Evolutionary conservation across 257 asterid species (phyloP), one percentile per base, ranked within the genome.

Genomic region (Pogostemon cablin): DNA sequence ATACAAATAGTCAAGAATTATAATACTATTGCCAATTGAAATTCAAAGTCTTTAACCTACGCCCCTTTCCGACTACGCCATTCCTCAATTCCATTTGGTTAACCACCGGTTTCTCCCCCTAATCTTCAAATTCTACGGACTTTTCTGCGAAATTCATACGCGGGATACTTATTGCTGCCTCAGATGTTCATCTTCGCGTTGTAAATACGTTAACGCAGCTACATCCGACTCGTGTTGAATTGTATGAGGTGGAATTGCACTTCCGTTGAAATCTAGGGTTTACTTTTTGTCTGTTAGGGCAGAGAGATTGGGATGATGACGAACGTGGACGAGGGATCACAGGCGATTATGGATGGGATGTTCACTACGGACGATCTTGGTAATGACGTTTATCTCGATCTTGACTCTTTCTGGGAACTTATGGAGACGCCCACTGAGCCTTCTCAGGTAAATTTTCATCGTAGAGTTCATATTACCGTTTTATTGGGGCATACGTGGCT

Each of bases 341-440:
- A 53, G 73, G 56, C 6, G 79, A 25, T 74, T 58, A 65, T 71
- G 79, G 82, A 74, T 32, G 85, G 53, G 20, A 17, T 69, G 35
- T 64, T 54, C 65, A 44, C 55, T 25, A 65, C 72, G 47, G 82
- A 67, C 39, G 82, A 72, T 61, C 50, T 17, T 17, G n/a, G 66
- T 43, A 78, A 74, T 3, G 86, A 76, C 56, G 82, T 85, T 4
- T 68, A 62, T 10, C 67, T 90, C 56, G 90, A 90, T 78, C 50
- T 87, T 3, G 90, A 79, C 3, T 67, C 78, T 11, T 65, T 90
- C 17, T 79, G 82, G 85, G 67, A 50, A 17, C 72, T 80, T 3
- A 68, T 86, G 80, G 84, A 56, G 2, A 85, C 50, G 49, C 83
- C 89, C 2, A 57, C 60, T 49, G 77, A 73, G 64, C 72, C 84